Evolutionary conservation across 2,329 filamentous ascomycete genomes (phyloP).

Genomic region (Clonostachys rosea): DNA sequence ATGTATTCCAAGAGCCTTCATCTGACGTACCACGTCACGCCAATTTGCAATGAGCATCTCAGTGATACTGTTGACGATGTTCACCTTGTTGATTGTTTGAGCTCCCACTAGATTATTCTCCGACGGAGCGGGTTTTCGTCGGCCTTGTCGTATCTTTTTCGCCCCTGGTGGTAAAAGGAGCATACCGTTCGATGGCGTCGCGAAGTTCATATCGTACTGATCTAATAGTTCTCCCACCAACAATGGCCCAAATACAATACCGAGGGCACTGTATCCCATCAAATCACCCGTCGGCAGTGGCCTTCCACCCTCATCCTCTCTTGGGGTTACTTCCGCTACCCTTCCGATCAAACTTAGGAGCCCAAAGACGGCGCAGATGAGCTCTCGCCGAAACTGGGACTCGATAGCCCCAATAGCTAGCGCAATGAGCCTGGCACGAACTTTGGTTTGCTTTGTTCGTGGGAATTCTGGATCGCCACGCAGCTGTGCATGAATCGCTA

Average conservation of each 20-base stretch:
- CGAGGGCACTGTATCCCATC: conserved; percentile 61
- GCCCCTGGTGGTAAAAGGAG: conserved; percentile 37
- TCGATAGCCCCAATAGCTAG: conserved; percentile 55
- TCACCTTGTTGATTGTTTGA: conserved; percentile 40
- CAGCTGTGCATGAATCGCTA: conserved; percentile 55
- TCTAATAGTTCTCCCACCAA: conserved; percentile 54
- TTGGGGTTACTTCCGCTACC: conserved; percentile 45
- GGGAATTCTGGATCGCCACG: conserved; percentile 44
- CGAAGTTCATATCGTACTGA: conserved; percentile 41
- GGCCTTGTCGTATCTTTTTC: conserved; percentile 23
- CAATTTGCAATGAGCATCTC: conserved; percentile 65
- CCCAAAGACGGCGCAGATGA: conserved; percentile 65
- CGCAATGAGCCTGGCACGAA: conserved; percentile 62
- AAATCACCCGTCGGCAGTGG: conserved; percentile 51
- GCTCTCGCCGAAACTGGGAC: conserved; percentile 54
- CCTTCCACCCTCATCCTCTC: conserved; percentile 45
- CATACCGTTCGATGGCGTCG: conserved; percentile 31
- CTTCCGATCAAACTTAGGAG: conserved; percentile 57
- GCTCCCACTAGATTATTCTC: no score
- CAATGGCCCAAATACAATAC: conserved; percentile 62
- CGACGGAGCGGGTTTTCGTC: conserved; percentile 24
- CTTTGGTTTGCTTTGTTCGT: conserved; percentile 47
- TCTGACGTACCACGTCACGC: conserved; percentile 58
- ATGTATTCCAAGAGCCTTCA: conserved; percentile 39
- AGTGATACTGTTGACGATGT: conserved; percentile 52